Conservation (phyloP, 805 yeast genomes). For the Ogataea methanolica region DNA sequence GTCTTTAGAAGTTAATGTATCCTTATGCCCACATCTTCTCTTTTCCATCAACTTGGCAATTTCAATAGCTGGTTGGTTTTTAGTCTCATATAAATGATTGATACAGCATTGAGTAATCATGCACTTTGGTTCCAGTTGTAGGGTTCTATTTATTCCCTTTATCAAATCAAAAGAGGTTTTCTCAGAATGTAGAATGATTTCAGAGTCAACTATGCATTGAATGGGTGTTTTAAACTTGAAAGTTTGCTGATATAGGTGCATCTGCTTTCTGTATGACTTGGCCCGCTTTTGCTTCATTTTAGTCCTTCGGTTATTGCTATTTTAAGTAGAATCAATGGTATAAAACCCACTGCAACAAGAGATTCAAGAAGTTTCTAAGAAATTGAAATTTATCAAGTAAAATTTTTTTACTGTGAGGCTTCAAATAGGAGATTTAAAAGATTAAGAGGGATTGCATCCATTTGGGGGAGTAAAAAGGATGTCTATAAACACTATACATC, state of each 20-base stretch:
- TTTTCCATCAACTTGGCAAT: conserved; percentile 83
- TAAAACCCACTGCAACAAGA: too few species aligned
- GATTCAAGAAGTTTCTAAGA: too few species aligned
- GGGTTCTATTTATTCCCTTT: conserved; percentile 74
- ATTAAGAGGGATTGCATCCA: too few species aligned
- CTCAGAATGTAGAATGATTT: conserved; percentile 60
- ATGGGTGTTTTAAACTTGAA: conserved; percentile 93
- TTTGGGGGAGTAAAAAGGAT: too few species aligned
- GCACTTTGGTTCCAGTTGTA: conserved; percentile 82
- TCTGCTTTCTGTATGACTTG: conserved; percentile 87
- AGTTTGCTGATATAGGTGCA: conserved; percentile 77
- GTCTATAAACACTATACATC: too few species aligned
- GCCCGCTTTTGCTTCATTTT: conserved; percentile 95
- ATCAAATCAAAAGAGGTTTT: conserved; percentile 69
- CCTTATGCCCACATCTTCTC: conserved; percentile 81
- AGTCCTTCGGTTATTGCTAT: neutral
- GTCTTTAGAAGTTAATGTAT: conserved; percentile 53
- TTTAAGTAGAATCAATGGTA: neutral
- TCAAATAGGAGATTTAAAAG: too few species aligned
- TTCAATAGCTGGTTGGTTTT: conserved; percentile 71
- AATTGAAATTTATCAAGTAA: too few species aligned
- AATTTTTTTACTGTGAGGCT: too few species aligned
- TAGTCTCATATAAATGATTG: conserved; percentile 71
- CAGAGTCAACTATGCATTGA: conserved; percentile 84
- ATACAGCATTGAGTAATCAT: conserved; percentile 96